Conservation (phyloP, 345 rosid genomes). For the Euphorbia lathyris region DNA sequence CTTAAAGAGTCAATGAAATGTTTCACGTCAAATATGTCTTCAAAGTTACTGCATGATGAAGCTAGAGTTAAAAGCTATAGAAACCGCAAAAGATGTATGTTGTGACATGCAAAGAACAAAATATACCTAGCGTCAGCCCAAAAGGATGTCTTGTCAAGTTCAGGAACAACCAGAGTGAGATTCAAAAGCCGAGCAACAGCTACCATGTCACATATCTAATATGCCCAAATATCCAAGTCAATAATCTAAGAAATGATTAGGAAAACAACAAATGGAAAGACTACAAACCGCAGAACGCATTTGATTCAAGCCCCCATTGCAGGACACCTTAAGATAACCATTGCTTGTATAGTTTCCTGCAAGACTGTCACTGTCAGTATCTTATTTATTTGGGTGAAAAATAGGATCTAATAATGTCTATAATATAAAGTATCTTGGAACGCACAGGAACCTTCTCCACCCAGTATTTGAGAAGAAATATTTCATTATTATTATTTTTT, state of each 20-base stretch:
- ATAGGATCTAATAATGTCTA: not conserved
- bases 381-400: slow-evolving; percentile 3
- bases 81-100: not conserved
- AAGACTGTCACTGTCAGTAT: slow-evolving; percentile 8
- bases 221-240: slow-evolving; percentile 19
- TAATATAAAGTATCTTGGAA: not conserved
- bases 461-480: not conserved
- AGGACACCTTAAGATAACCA: slow-evolving; percentile 79
- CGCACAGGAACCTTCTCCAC: not conserved
- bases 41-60: slow-evolving; percentile 71
- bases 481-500: not conserved
- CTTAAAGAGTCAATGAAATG: slow-evolving; percentile 92
- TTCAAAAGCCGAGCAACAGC: slow-evolving; percentile 81
- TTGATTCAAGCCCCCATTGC: slow-evolving; percentile 94
- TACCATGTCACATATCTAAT: slow-evolving; percentile 93
- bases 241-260: slow-evolving; percentile 15
- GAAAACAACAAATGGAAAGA: slow-evolving; percentile 26
- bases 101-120: slow-evolving; percentile 7
- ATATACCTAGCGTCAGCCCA: slow-evolving; percentile 96
- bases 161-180: slow-evolving; percentile 92
- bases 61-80: slow-evolving; percentile 10
- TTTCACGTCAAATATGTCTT: slow-evolving; percentile 84
- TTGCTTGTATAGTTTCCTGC: slow-evolving; percentile 81
- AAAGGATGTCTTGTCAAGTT: slow-evolving; percentile 93
- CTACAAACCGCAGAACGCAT: slow-evolving; percentile 88